Evolutionary conservation across 225 moss, liverwort and hornwort species (phyloP).

Genomic region (Sphagnum contortum): DNA sequence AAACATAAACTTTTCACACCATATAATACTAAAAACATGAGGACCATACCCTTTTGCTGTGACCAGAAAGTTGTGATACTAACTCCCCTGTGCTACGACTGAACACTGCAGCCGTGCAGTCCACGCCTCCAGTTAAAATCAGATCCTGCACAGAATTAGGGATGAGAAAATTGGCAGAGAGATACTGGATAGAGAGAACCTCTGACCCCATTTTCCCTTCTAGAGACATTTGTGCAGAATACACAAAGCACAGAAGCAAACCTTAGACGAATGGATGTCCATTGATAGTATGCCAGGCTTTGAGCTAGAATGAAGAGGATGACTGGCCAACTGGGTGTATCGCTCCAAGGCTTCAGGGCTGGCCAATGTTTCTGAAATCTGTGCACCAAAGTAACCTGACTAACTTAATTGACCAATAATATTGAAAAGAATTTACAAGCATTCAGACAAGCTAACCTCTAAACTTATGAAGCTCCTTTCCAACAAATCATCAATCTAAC

Average conservation of each 20-base stretch:
- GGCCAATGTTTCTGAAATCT: conserved; percentile 72
- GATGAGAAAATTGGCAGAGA: not conserved
- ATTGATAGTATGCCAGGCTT: conserved; percentile 85
- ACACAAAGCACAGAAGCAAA: conserved; percentile 5
- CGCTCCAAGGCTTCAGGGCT: conserved; percentile 61
- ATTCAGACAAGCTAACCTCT: too few relatives aligned
- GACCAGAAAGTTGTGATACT: conserved; percentile 73
- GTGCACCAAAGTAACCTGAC: conserved; percentile 10
- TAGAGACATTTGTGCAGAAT: not conserved
- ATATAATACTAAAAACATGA: too few relatives aligned
- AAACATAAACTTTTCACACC: too few relatives aligned
- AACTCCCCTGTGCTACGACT: conserved; percentile 81
- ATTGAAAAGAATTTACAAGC: not conserved
- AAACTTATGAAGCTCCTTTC: too few relatives aligned
- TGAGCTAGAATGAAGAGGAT: conserved; percentile 93
- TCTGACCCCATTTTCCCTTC: not conserved
- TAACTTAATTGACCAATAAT: not conserved
- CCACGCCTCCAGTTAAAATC: conserved; percentile 81
- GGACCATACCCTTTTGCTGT: conserved; percentile 78
- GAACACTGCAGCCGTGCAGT: conserved; percentile 73
- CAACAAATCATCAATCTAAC: too few relatives aligned
- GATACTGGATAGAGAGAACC: not conserved
- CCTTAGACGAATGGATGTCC: conserved; percentile 88
- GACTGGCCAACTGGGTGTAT: conserved; percentile 91
- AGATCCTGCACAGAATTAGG: conserved; percentile 44